Base-by-base conservation (phyloP, 805 yeast genomes). In the Tetrapisispora namnaoensis region DNA sequence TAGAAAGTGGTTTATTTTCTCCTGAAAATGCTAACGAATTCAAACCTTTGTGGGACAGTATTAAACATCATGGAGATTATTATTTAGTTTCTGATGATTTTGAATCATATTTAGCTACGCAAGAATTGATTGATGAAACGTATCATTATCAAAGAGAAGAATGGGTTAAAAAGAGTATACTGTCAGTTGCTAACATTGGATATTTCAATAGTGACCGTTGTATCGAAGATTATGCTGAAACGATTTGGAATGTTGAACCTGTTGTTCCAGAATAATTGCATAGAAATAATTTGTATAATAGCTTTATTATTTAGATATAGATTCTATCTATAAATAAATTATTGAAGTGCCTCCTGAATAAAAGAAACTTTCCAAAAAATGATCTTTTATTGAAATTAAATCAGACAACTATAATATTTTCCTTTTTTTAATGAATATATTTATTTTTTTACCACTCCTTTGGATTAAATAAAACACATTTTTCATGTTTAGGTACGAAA, bases 161-260 rank as follows among this genome's bases (percentile, higher is more conserved):
- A 42, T 89, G 97, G 97, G 72, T 78, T 49, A 80, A 78, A 66
- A 88, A 86, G 70, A 71, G 83, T 41, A 84, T 89, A 51, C 67
- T 74, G 52, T 78, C 85, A 57, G 96, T 89, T 49, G 95, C 97
- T 48, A 86, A 86, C 65, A 85, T 86, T 83, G 97, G 97, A 8
- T 90, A 87, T 77, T 89, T 89, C 72, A 78, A 86, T 53, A 80
- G 90, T 53, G 97, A 89, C 67, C 76, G 97, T 68, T 87, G 95
- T 65, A 85, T 89, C 61, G 84, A 82, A 59, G 96, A 89, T 66
- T 89, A 89, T 57, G 95, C 96, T 34, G 96, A 86, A 55, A 78
- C 82, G 53, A 88, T 89, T 60, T 89, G 97, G 97, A 84, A 89
- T 61, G 78, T 88, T 53, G 96, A 89, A 70, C 95, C 96, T 37